A percentile compares a stretch with the other conserved stretches of the same genome.
Conservation (phyloP, 768 basidiomycete genomes). For the Boletus sensibilis region DNA sequence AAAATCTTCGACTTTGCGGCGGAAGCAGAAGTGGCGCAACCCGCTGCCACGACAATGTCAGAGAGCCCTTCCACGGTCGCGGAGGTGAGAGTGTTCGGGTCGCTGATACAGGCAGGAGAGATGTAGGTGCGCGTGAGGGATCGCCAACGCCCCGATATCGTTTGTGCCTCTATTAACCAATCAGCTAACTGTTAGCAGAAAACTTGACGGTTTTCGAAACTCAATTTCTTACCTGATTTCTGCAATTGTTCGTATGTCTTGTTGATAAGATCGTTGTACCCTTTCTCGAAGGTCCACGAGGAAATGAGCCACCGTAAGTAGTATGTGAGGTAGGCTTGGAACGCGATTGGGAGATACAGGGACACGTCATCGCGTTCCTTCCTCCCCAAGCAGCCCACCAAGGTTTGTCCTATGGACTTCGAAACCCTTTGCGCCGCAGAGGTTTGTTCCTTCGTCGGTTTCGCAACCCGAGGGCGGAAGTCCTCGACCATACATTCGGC, state of each 20-base stretch:
- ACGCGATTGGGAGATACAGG: constrained; percentile 9
- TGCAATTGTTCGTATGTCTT: constrained; percentile 10
- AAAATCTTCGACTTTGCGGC: background rate
- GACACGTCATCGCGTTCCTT: background rate
- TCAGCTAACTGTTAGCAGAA: background rate
- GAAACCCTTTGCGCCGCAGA: background rate
- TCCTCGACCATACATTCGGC: background rate
- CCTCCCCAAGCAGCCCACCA: background rate
- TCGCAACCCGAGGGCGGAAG: background rate
- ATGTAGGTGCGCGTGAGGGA: constrained; percentile 11
- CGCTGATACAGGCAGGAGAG: background rate
- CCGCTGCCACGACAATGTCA: constrained; percentile 8
- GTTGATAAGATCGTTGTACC: background rate
- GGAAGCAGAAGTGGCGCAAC: background rate
- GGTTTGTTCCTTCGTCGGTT: background rate
- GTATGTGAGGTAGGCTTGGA: constrained; percentile 9
- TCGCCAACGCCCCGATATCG: constrained; percentile 13
- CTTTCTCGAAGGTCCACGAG: constrained; percentile 13
- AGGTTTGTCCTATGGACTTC: background rate
- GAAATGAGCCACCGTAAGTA: constrained; percentile 1
- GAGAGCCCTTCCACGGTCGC: background rate
- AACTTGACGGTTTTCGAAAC: background rate
- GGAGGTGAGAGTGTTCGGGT: background rate
- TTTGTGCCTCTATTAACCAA: constrained; percentile 4
- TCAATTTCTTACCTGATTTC: background rate